phyloP scores from a whole-genome alignment of 2,329 filamentous ascomycete genomes.

The Curvularia eragrostidis region DNA sequence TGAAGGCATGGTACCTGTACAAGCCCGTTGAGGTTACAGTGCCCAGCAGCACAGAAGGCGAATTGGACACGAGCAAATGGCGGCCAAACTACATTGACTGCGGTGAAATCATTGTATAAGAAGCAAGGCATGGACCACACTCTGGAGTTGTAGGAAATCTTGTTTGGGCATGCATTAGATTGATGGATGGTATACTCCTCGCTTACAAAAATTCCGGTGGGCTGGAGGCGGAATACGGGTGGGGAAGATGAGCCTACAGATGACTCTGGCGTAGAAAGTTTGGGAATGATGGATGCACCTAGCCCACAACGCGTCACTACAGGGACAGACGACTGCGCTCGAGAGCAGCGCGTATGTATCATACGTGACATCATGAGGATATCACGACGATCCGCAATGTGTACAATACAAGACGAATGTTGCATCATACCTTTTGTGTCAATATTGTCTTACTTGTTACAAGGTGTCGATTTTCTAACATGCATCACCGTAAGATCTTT shows the following conservation, averaged over 20 bases:
- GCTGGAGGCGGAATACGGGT: background rate
- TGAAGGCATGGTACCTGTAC: constrained; percentile 98
- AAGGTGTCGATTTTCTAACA: background rate
- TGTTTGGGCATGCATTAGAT: constrained; percentile 19
- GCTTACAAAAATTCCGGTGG: constrained; percentile 22
- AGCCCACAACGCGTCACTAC: constrained; percentile 2
- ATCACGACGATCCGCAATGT: constrained; percentile 18
- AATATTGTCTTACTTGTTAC: background rate
- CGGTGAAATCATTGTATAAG: constrained; percentile 61
- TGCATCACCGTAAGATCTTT: background rate
- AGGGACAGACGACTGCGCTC: constrained; percentile 5
- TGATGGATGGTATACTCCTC: constrained; percentile 21
- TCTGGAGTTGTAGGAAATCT: constrained; percentile 25
- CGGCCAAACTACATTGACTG: constrained; percentile 64
- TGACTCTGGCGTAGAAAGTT: background rate
- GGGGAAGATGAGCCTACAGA: background rate
- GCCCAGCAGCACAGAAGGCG: constrained; percentile 57
- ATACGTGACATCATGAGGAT: constrained; percentile 29
- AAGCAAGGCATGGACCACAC: constrained; percentile 20
- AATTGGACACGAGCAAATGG: constrained; percentile 53
- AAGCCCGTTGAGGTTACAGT: constrained; percentile 67
- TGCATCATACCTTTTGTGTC: constrained; percentile 6
- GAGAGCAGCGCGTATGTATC: constrained; percentile 22
- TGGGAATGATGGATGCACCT: constrained; percentile 6
- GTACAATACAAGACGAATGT: constrained; percentile 21